Evolutionary conservation across 2,329 filamentous ascomycete species (phyloP).

Genomic region (Calonectria hawksworthii): DNA sequence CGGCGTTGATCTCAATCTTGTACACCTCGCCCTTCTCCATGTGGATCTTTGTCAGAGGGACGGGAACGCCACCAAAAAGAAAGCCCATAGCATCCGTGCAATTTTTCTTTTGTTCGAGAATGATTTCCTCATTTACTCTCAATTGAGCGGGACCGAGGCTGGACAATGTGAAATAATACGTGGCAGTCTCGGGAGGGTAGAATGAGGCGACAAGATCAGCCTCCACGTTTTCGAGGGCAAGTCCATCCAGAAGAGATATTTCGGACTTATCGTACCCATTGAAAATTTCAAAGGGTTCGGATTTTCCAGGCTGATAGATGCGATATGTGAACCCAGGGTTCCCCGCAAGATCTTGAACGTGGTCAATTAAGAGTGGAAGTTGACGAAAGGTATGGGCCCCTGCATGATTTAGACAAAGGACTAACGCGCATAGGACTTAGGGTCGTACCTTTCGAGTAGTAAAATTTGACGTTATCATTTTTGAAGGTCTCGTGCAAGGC

Average conservation of each 20-base stretch:
- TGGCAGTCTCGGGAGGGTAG: constrained; percentile 37
- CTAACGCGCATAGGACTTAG: too few species aligned
- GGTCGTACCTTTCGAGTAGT: constrained; percentile 39
- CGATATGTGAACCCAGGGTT: constrained; percentile 44
- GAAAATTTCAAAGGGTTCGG: constrained; percentile 26
- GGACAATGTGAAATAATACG: constrained; percentile 45
- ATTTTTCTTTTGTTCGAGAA: constrained; percentile 44
- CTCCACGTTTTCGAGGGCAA: constrained; percentile 26
- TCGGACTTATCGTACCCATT: constrained; percentile 39
- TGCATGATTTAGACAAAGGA: too few species aligned
- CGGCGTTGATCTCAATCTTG: not conserved
- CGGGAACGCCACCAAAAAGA: constrained; percentile 39
- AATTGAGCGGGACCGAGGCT: constrained; percentile 43
- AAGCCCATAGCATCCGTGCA: constrained; percentile 47
- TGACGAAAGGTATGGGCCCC: constrained; percentile 33
- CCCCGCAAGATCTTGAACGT: constrained; percentile 41
- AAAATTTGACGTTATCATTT: constrained; percentile 35
- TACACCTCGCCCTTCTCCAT: constrained; percentile 14
- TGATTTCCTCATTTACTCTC: constrained; percentile 37
- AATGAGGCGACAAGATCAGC: constrained; percentile 42
- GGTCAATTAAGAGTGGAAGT: constrained; percentile 31
- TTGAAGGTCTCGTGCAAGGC: constrained; percentile 37
- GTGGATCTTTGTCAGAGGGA: constrained; percentile 65
- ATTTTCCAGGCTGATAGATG: constrained; percentile 35
- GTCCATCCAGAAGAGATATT: constrained; percentile 19